Evolutionary conservation across 768 basidiomycete species (phyloP), one percentile per base, ranked within the genome.

Genomic region (Termitomyces titanicus): DNA sequence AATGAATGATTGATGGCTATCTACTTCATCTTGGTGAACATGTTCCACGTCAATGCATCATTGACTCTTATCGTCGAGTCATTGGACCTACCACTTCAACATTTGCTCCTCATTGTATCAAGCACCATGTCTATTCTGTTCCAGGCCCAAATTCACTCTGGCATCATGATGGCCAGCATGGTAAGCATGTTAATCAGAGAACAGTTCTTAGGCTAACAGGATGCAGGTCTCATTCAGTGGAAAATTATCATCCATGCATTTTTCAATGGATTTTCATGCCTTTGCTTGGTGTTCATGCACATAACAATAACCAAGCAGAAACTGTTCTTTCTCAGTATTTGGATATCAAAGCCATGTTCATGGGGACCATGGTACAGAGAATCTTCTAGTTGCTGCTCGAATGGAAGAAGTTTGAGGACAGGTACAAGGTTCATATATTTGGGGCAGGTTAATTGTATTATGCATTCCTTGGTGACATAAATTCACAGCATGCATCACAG

Each of bases 281-380:
- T n/a, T n/a, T n/a, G n/a, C n/a, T n/a, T n/a, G n/a, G n/a, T n/a
- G n/a, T n/a, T n/a, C n/a, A n/a, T n/a, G n/a, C n/a, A n/a, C n/a
- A n/a, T n/a, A n/a, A n/a, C 63, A 79, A 80, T 60, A 79, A 80
- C 55, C 55, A 63, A 1, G 68, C 72, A 2, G 37, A 59, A 0
- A 80, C 76, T 4, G 74, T 79, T 3, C 63, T 75, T 52, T 79
- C 1, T 79, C 47, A 6, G 44, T 24, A 0, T 67, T 68, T 59
- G 73, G 74, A 5, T 46, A 68, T 10, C 73, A 74, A 1, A 68
- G 70, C 44, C 63, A 68, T 17, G 63, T 70, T 3, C 38, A 65
- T 3, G 69, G 65, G n/a, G 69, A 73, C 55, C 69, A 72, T 50
- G 64, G 72, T 24, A 69, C 58, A 3, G 74, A 68, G 62, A 74